Evolutionary conservation across 2,329 filamentous ascomycete species (phyloP).

Genomic region (Aspergillus novoparasiticus): DNA sequence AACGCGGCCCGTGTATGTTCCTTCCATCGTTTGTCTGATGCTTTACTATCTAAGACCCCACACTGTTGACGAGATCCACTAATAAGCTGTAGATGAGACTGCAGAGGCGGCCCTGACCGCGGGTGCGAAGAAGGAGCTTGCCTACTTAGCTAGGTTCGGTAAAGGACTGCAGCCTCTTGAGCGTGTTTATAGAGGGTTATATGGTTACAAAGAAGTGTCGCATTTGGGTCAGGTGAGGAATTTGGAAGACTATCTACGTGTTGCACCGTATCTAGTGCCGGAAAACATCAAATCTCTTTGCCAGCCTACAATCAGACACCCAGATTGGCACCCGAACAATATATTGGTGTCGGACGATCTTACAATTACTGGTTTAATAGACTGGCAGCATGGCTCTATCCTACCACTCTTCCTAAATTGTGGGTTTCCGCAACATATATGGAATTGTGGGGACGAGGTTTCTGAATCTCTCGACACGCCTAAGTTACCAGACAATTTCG

Average conservation of each 20-base stretch:
- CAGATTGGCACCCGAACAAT: constrained; percentile 30
- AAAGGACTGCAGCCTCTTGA: constrained; percentile 12
- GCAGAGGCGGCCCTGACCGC: constrained; percentile 13
- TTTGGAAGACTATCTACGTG: not conserved
- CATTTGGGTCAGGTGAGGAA: constrained; percentile 1
- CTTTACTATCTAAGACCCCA: not conserved
- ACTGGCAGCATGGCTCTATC: constrained; percentile 31
- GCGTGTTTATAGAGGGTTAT: constrained; percentile 7
- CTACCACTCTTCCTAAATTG: constrained; percentile 29
- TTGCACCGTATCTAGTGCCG: not conserved
- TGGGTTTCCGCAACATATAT: constrained; percentile 28
- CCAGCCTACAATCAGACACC: constrained; percentile 22
- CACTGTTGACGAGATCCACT: not conserved
- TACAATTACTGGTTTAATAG: constrained; percentile 25
- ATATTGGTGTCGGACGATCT: constrained; percentile 21
- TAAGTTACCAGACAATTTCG: not conserved
- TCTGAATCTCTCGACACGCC: constrained; percentile 4
- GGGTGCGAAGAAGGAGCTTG: constrained; percentile 21
- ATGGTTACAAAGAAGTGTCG: not conserved
- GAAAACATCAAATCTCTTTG: not conserved
- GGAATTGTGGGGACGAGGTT: constrained; percentile 22
- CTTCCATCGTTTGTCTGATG: too few species aligned
- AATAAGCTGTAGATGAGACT: not conserved
- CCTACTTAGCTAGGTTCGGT: constrained; percentile 17
- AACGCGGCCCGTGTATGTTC: constrained; percentile 7